A percentile compares a stretch with the other conserved stretches of the same genome.
Evolutionary conservation across 345 rosid genomes (phyloP).

Genomic region (Populus pruinosa): DNA sequence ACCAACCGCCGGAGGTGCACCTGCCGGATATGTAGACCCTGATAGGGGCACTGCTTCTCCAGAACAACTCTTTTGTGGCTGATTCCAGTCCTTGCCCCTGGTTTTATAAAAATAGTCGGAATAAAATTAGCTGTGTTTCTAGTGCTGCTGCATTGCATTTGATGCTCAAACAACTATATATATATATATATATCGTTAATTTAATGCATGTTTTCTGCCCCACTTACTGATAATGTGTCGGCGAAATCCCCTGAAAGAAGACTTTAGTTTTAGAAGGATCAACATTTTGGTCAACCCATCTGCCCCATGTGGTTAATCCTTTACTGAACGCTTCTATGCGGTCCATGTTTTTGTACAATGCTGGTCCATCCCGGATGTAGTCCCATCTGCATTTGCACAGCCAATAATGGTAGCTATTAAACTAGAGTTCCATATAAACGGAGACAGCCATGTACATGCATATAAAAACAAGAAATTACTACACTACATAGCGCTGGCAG

Average conservation of each 20-base stretch:
- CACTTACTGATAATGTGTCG: slow-evolving; percentile 83
- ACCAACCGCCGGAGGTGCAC: slow-evolving; percentile 58
- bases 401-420: neutral
- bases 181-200: neutral
- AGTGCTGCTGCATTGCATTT: neutral
- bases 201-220: neutral
- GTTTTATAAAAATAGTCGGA: neutral
- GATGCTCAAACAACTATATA: neutral
- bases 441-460: neutral
- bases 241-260: slow-evolving; percentile 94
- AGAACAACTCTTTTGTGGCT: slow-evolving; percentile 53
- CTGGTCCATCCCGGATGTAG: slow-evolving; percentile 55
- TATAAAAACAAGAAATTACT: neutral
- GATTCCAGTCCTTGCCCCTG: slow-evolving; percentile 86
- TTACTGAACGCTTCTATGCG: slow-evolving; percentile 64
- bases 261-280: slow-evolving; percentile 61
- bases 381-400: slow-evolving; percentile 58
- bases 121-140: neutral
- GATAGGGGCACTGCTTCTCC: slow-evolving; percentile 59
- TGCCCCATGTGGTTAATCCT: slow-evolving; percentile 79
- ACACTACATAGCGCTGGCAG: neutral
- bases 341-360: slow-evolving; percentile 58
- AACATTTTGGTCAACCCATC: slow-evolving; percentile 75
- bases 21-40: slow-evolving; percentile 74
- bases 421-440: neutral